Conservation (phyloP, 495 filamentous ascomycete genomes). For the Lophiostoma macrostomum region DNA sequence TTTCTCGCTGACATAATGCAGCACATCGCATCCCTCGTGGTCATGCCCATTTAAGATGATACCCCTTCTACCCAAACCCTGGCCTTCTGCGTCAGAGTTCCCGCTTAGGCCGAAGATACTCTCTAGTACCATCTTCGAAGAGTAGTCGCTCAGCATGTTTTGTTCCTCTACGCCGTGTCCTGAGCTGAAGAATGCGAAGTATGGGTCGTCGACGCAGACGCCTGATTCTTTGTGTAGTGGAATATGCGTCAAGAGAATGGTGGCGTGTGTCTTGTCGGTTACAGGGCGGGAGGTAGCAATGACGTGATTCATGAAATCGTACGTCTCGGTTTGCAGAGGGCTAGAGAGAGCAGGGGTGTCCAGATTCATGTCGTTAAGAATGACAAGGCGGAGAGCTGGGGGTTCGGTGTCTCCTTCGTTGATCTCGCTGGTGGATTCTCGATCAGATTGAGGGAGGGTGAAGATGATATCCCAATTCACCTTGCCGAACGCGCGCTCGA, state of each 20-base stretch:
- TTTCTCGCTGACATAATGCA: slow-evolving; percentile 60
- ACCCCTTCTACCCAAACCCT: slow-evolving; percentile 63
- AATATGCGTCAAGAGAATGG: slow-evolving; percentile 85
- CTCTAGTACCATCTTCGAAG: slow-evolving; percentile 67
- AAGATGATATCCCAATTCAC: slow-evolving; percentile 85
- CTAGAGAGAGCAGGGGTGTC: slow-evolving; percentile 71
- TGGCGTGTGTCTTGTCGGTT: slow-evolving; percentile 63
- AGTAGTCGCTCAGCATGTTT: slow-evolving; percentile 74
- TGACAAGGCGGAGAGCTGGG: slow-evolving; percentile 66
- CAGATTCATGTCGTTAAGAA: slow-evolving; percentile 88
- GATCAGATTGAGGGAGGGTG: slow-evolving; percentile 43
- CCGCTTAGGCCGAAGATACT: slow-evolving; percentile 76
- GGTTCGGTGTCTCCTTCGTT: slow-evolving; percentile 25
- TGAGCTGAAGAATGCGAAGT: slow-evolving; percentile 66
- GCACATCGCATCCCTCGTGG: slow-evolving; percentile 86
- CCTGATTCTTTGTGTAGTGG: slow-evolving; percentile 81
- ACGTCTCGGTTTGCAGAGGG: slow-evolving; percentile 66
- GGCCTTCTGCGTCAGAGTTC: slow-evolving; percentile 49
- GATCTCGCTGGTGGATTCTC: neutral
- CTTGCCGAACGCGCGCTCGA: slow-evolving; percentile 77
- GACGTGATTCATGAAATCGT: slow-evolving; percentile 70
- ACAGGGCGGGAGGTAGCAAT: slow-evolving; percentile 66
- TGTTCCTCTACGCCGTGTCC: slow-evolving; percentile 78
- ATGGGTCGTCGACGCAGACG: slow-evolving; percentile 78
- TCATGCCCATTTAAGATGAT: slow-evolving; percentile 90